Conservation (phyloP, 108 stramenopile genomes). For the Cyclotella distinguenda region DNA sequence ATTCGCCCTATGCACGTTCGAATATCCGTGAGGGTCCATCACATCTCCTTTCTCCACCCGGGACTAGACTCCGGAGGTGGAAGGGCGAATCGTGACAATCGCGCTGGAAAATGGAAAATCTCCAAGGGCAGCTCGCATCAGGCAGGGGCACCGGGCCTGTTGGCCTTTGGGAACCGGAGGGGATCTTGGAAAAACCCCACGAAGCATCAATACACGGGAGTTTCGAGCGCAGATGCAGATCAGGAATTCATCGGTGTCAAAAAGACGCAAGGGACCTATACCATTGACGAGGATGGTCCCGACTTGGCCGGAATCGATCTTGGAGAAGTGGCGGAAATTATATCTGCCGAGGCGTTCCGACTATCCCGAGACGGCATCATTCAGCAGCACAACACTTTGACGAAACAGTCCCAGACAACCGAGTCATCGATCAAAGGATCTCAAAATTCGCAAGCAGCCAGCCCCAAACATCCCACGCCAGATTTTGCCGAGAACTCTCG, state of each 20-base stretch:
- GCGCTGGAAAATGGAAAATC: neutral
- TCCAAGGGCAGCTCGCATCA: neutral
- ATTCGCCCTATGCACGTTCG: constrained; percentile 46
- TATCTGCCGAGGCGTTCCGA: constrained; percentile 37
- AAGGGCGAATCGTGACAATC: neutral
- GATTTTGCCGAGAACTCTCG: constrained; percentile 9
- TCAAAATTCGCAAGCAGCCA: neutral
- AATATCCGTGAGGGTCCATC: constrained; percentile 42
- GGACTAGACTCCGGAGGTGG: constrained; percentile 29
- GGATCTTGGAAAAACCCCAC: constrained; percentile 32
- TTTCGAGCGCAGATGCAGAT: neutral
- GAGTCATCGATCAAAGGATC: too few relatives aligned
- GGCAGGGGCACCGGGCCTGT: constrained; percentile 15
- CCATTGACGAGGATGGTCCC: neutral
- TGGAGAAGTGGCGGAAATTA: constrained; percentile 27
- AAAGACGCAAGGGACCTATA: neutral
- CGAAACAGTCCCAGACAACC: neutral
- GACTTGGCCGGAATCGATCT: constrained; percentile 13
- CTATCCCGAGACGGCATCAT: constrained; percentile 51
- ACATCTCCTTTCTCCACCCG: constrained; percentile 43
- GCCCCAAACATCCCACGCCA: neutral
- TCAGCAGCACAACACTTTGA: constrained; percentile 42
- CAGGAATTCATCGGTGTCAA: neutral
- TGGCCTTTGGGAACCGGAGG: constrained; percentile 29
- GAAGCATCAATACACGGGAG: neutral